Base-by-base conservation (phyloP, 148 eudicot species). In the Nyssa sinensis region DNA sequence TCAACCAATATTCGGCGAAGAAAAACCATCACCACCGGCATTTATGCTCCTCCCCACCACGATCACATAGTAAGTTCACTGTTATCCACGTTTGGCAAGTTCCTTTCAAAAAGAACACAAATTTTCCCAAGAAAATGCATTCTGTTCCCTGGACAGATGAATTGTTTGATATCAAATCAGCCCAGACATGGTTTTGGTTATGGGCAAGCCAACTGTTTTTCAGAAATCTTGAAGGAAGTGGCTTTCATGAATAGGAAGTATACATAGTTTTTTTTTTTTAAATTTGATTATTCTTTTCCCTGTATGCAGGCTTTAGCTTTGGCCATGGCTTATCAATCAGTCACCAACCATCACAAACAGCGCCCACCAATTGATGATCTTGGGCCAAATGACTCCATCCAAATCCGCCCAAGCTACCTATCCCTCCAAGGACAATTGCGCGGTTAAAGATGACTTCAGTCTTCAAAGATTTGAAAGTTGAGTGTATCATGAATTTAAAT, bases 281-380 rank as follows among this genome's bases (percentile, higher is more conserved):
- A 5, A 31, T 75, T 12, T 25, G 14, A n/a, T n/a, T 12, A n/a
- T 37, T 25, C 13, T 41, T 25, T 62, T 32, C 31, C 14, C 33
- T 17, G 35, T 24, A 34, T 72, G 74, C 70, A 93, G 98, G 94
- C 91, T 55, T 77, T 93, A 67, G 97, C 97, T 60, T 80, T 93
- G 74, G 90, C 91, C 41, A 89, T 91, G 81, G 97, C 94, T 39
- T 93, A 82, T 75, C 94, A 93, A 61, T 82, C 91, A 16, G 88
- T 30, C 25, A 93, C 98, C 0, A 74, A 86, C 71, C 90, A 93
- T 85, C 98, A 93, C 73, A 86, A 86, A 78, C 90, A 84, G 57
- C 91, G 90, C 3, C 98, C 98, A 23, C 97, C 98, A 0, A 86
- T 91, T 19, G 88, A 91, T 62, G 86, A 89, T 75, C 81, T 87